phyloP scores from a whole-genome alignment of 1,139 yeast species.

The Taphrina pruni region DNA sequence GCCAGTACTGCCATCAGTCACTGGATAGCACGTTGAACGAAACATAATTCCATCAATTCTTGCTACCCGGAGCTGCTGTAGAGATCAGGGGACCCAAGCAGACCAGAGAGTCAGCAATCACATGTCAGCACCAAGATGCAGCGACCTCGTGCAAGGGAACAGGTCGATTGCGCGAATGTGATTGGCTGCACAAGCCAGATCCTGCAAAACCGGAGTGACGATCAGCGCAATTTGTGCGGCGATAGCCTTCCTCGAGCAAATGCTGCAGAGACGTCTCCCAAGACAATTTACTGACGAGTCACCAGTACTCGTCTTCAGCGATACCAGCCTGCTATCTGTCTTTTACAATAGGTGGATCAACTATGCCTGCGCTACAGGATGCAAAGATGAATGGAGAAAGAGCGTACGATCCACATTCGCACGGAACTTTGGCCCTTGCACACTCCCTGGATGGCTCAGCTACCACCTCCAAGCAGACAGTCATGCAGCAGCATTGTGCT shows the following conservation, averaged over 20 bases:
- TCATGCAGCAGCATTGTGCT: slow-evolving; percentile 38
- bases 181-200: not conserved
- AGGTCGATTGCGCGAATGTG: not conserved
- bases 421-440: slow-evolving; percentile 12
- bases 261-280: too few species aligned
- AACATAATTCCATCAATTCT: too few species aligned
- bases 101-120: not conserved
- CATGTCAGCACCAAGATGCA: not conserved
- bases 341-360: not conserved
- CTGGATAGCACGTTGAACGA: too few species aligned
- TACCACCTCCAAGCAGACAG: slow-evolving; percentile 27
- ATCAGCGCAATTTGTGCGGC: not conserved
- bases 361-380: not conserved
- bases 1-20: too few species aligned
- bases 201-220: not conserved
- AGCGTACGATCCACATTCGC: not conserved
- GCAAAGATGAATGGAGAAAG: slow-evolving; percentile 1
- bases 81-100: too few species aligned
- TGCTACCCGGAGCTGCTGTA: too few species aligned
- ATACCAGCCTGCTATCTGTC: too few species aligned
- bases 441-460: slow-evolving; percentile 11
- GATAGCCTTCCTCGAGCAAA: not conserved
- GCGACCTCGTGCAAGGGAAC: too few species aligned
- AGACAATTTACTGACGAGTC: too few species aligned
- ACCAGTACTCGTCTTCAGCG: too few species aligned